These are phyloP conservation scores for Cicer pinnatifidum DNA, from an alignment of 306 rosid species.

Conservation along the genomic window DNA sequence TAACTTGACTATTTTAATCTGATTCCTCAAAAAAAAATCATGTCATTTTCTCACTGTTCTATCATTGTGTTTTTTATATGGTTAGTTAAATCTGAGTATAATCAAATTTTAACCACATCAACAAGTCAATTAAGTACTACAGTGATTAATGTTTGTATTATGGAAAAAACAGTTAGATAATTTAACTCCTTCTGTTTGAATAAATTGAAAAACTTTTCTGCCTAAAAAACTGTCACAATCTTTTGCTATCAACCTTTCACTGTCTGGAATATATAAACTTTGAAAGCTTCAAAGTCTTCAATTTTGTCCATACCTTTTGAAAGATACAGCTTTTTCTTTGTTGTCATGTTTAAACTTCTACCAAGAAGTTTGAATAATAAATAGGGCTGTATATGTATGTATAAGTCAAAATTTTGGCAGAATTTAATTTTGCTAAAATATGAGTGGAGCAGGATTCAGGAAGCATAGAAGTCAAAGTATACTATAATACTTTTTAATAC, in stretches of 20 bases:
- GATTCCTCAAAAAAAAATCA: constrained; percentile 6
- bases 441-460: neutral
- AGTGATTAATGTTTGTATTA: constrained; percentile 1
- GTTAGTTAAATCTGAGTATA: constrained; percentile 7
- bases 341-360: constrained; percentile 19
- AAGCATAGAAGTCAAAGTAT: constrained; percentile 29
- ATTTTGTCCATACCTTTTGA: constrained; percentile 28
- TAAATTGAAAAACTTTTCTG: neutral
- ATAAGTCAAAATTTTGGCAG: neutral
- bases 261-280: constrained; percentile 22
- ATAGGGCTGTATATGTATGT: constrained; percentile 1
- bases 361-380: constrained; percentile 22
- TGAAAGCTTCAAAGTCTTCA: constrained; percentile 32
- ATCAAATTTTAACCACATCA: constrained; percentile 7
- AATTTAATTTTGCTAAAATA: neutral
- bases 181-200: constrained; percentile 24
- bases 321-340: constrained; percentile 22
- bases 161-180: neutral
- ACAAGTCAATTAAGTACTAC: neutral
- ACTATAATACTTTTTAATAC: constrained; percentile 4
- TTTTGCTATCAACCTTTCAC: constrained; percentile 38
- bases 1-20: constrained; percentile 4
- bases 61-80: neutral
- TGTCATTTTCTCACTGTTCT: neutral
- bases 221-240: constrained; percentile 16